A percentile compares a stretch with the other conserved stretches of the same genome.
These are phyloP conservation scores for Pulicaria dysenterica DNA, from an alignment of 129 eudicot species.

Conservation along the genomic window DNA sequence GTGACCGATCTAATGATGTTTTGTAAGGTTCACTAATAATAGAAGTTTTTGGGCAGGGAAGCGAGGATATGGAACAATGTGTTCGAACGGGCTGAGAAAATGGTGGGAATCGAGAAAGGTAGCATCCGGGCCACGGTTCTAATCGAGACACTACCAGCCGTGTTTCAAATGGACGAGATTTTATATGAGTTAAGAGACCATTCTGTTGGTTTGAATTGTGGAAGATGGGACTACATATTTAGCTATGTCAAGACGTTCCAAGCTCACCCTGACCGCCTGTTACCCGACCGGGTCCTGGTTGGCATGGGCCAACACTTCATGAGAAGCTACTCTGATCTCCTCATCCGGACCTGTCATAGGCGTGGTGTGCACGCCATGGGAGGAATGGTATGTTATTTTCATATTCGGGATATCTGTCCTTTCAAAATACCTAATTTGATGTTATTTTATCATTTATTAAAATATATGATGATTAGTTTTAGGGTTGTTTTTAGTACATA, in stretches of 20 bases:
- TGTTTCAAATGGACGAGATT: slow-evolving; percentile 90
- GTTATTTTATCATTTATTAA: no score
- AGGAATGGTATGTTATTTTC: slow-evolving; percentile 66
- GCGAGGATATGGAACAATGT: slow-evolving; percentile 93
- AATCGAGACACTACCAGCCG: slow-evolving; percentile 96
- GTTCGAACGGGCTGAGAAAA: slow-evolving; percentile 76
- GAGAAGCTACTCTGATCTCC: slow-evolving; percentile 92
- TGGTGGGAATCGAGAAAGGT: slow-evolving; percentile 79
- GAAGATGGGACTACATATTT: slow-evolving; percentile 96
- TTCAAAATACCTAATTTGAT: background rate
- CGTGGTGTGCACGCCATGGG: slow-evolving; percentile 99
- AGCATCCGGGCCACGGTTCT: slow-evolving; percentile 92
- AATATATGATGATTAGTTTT: no score
- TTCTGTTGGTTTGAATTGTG: slow-evolving; percentile 89
- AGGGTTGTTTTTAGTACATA: no score
- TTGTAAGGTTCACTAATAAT: slow-evolving; percentile 5
- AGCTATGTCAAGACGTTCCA: slow-evolving; percentile 95
- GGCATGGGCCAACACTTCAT: slow-evolving; percentile 95
- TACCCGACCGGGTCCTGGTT: slow-evolving; percentile 80
- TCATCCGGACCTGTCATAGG: slow-evolving; percentile 83
- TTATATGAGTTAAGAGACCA: slow-evolving; percentile 81
- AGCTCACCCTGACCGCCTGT: slow-evolving; percentile 81
- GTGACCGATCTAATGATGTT: background rate
- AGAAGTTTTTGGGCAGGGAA: slow-evolving; percentile 55
- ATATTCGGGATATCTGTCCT: background rate